Conservation (phyloP, 1,284 basidiomycete genomes). For the Cryptococcus wingfieldii region DNA sequence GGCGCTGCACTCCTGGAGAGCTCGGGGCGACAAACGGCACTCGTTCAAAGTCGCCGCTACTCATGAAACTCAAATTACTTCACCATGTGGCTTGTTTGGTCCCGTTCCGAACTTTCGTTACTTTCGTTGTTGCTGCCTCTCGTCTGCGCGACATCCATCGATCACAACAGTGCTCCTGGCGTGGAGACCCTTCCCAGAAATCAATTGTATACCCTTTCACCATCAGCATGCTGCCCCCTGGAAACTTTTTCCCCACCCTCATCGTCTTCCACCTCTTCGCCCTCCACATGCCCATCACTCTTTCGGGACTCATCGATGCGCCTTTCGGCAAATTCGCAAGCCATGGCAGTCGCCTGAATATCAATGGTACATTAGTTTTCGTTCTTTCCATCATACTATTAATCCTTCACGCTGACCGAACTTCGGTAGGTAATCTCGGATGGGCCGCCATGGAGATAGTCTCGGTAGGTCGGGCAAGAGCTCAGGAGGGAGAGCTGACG, state of each 20-base stretch:
- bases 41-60: too few species aligned
- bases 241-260: constrained; percentile 30
- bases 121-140: too few species aligned
- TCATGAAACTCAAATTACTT: too few species aligned
- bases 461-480: constrained; percentile 54
- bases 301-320: constrained; percentile 55
- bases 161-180: too few species aligned
- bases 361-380: constrained; percentile 54
- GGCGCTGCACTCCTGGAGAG: too few species aligned
- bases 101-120: too few species aligned
- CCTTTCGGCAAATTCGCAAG: constrained; percentile 71
- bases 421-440: constrained; percentile 49
- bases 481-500: not conserved
- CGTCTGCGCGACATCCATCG: too few species aligned
- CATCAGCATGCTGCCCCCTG: constrained; percentile 8
- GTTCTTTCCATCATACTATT: not conserved
- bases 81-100: too few species aligned
- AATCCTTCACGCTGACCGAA: not conserved
- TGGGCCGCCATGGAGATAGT: constrained; percentile 85
- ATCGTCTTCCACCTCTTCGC: constrained; percentile 48
- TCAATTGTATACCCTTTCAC: too few species aligned
- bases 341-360: constrained; percentile 52
- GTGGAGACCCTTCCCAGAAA: too few species aligned
- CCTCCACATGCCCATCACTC: constrained; percentile 45
- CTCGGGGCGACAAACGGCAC: too few species aligned